A percentile compares a stretch with the other conserved stretches of the same genome.
Conservation (phyloP, 176 grass and related monocot species). For the Lolium perenne region DNA sequence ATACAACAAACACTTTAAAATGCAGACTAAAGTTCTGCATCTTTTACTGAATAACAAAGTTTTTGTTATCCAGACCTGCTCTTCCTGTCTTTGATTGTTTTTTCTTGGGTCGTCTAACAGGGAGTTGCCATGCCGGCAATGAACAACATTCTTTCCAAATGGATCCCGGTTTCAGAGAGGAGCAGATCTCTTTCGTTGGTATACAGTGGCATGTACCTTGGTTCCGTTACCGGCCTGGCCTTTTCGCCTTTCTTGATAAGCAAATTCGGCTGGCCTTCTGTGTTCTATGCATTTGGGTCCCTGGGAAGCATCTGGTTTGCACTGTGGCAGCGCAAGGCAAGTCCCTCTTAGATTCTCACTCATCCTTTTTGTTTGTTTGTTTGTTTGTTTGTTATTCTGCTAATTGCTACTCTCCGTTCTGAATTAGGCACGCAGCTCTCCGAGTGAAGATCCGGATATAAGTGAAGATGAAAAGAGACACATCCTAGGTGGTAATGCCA, state of each 20-base stretch:
- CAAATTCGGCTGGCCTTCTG: slow-evolving; percentile 94
- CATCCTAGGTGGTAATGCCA: slow-evolving; percentile 56
- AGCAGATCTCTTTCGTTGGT: slow-evolving; percentile 94
- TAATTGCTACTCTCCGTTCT: slow-evolving; percentile 16
- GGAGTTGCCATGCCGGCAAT: slow-evolving; percentile 98
- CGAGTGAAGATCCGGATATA: slow-evolving; percentile 72
- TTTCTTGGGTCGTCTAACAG: slow-evolving; percentile 52
- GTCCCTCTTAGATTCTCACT: background rate
- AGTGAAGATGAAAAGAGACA: slow-evolving; percentile 67
- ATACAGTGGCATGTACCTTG: slow-evolving; percentile 99
- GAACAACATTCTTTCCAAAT: slow-evolving; percentile 98
- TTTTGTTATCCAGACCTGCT: too few relatives aligned
- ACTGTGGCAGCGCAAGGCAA: slow-evolving; percentile 84
- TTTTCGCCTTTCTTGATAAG: slow-evolving; percentile 92
- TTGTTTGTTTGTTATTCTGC: background rate
- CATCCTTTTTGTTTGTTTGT: background rate
- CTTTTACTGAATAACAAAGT: too few relatives aligned
- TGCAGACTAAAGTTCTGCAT: background rate
- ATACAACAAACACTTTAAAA: background rate
- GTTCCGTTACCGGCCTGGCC: slow-evolving; percentile 87
- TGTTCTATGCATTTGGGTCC: slow-evolving; percentile 94
- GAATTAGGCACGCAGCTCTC: slow-evolving; percentile 89
- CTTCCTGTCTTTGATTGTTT: background rate
- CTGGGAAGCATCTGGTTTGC: slow-evolving; percentile 89
- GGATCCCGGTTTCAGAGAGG: slow-evolving; percentile 95